phyloP scores from a whole-genome alignment of 345 rosid species.

The Citrus mangshanensis region DNA sequence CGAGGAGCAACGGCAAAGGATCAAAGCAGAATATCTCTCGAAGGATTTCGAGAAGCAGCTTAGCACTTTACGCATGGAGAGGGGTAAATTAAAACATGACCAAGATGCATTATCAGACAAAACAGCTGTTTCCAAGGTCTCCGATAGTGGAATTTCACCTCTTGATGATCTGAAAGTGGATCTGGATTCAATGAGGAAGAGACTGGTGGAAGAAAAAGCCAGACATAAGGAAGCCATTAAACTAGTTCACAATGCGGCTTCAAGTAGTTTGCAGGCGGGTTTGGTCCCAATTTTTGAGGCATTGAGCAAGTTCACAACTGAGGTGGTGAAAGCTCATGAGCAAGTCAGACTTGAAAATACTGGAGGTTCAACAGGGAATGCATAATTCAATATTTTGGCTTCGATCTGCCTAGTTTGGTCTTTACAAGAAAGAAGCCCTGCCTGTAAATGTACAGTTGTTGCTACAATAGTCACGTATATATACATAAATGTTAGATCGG shows the following conservation, averaged over 20 bases:
- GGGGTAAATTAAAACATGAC: constrained; percentile 54
- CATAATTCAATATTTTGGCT: background rate
- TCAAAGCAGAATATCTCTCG: constrained; percentile 70
- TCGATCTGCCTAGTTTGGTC: background rate
- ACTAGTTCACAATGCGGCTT: constrained; percentile 70
- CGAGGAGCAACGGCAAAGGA: constrained; percentile 73
- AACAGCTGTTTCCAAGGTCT: constrained; percentile 51
- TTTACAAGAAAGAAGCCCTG: background rate
- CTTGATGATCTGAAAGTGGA: constrained; percentile 85
- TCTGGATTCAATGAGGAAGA: constrained; percentile 82
- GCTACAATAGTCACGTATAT: background rate
- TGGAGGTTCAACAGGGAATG: constrained; percentile 13
- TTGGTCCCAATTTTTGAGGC: constrained; percentile 84
- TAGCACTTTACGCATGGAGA: constrained; percentile 51
- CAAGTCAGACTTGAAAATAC: constrained; percentile 56
- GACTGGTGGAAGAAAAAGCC: constrained; percentile 63
- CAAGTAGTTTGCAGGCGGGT: constrained; percentile 77
- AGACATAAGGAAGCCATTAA: constrained; percentile 73
- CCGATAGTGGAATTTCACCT: constrained; percentile 65
- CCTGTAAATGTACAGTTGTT: constrained; percentile 20
- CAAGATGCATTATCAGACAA: constrained; percentile 59
- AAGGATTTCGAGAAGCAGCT: constrained; percentile 79
- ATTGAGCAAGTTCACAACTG: constrained; percentile 71
- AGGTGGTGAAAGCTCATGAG: constrained; percentile 72
- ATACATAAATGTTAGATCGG: background rate